A percentile compares a stretch with the other conserved stretches of the same genome.
Conservation (phyloP, 2,329 filamentous ascomycete species). For the Rachicladosporium sp. region DNA sequence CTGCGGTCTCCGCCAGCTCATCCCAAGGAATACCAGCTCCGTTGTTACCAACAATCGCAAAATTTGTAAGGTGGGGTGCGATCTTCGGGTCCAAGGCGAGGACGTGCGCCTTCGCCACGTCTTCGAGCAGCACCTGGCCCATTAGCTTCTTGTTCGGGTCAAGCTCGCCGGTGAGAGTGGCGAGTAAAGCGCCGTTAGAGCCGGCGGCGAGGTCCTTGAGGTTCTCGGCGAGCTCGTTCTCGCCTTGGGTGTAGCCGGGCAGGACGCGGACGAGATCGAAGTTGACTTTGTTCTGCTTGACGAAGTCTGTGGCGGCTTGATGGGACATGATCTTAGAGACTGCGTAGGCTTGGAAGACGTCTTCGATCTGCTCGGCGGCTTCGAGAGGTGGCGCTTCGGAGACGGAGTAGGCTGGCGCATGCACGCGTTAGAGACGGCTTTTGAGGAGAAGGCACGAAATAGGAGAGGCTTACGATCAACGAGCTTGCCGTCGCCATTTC, state of each 20-base stretch:
- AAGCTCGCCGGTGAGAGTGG: constrained; percentile 7
- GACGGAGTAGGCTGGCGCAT: constrained; percentile 1
- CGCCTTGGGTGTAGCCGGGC: constrained; percentile 13
- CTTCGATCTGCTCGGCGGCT: neutral
- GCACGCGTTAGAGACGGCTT: neutral
- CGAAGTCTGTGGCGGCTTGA: constrained; percentile 4
- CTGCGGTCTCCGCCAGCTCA: constrained; percentile 3
- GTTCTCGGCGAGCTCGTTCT: constrained; percentile 13
- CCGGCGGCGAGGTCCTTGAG: constrained; percentile 6
- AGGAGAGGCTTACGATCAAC: neutral
- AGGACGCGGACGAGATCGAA: constrained; percentile 14
- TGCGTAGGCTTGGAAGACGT: constrained; percentile 6
- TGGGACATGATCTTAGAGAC: constrained; percentile 10
- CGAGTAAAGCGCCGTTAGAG: constrained; percentile 10
- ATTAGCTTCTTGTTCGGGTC: constrained; percentile 6
- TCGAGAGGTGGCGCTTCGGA: neutral
- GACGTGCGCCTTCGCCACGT: constrained; percentile 19
- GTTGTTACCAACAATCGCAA: neutral
- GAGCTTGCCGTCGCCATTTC: neutral
- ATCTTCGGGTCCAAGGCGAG: constrained; percentile 9
- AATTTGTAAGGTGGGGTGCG: neutral
- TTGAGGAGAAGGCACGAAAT: neutral
- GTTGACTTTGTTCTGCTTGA: constrained; percentile 6
- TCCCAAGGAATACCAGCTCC: constrained; percentile 2
- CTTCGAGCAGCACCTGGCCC: constrained; percentile 10